Evolutionary conservation across 2,329 filamentous ascomycete species (phyloP).

Genomic region (Monosporascus sp.): DNA sequence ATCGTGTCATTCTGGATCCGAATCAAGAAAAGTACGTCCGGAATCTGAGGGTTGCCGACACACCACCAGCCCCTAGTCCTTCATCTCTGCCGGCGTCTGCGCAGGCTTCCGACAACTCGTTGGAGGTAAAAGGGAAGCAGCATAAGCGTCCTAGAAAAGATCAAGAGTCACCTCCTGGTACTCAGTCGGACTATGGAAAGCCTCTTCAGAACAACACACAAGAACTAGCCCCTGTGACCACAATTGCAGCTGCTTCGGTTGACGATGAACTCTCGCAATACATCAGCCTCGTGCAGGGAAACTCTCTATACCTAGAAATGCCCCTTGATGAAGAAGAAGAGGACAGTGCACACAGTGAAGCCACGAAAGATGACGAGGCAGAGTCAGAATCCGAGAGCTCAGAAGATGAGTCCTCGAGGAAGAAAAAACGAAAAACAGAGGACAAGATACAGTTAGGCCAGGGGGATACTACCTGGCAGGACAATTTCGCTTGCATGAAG

Average conservation of each 20-base stretch:
- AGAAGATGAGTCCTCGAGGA: constrained; percentile 9
- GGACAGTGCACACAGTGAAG: constrained; percentile 8
- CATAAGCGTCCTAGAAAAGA: constrained; percentile 3
- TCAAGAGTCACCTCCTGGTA: not conserved
- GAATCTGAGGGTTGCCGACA: constrained; percentile 41
- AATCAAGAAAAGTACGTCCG: constrained; percentile 49
- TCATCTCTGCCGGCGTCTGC: constrained; percentile 1
- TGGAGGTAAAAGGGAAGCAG: constrained; percentile 11
- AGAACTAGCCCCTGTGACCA: not conserved
- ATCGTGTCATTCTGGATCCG: constrained; percentile 52
- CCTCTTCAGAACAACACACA: not conserved
- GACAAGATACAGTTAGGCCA: constrained; percentile 4
- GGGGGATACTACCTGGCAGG: constrained; percentile 34
- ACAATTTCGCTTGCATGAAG: constrained; percentile 49
- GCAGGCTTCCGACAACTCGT: constrained; percentile 8
- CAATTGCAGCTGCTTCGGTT: not conserved
- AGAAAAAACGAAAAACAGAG: constrained; percentile 13
- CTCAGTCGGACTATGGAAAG: constrained; percentile 1
- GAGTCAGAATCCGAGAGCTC: constrained; percentile 2
- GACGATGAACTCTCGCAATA: constrained; percentile 10
- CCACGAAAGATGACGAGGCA: constrained; percentile 21
- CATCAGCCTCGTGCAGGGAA: constrained; percentile 57
- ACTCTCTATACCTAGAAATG: constrained; percentile 28
- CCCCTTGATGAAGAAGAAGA: constrained; percentile 9
- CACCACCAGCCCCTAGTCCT: constrained; percentile 24